Evolutionary conservation across 2,329 filamentous ascomycete genomes (phyloP).

Genomic region (Mollisiaceae sp.): DNA sequence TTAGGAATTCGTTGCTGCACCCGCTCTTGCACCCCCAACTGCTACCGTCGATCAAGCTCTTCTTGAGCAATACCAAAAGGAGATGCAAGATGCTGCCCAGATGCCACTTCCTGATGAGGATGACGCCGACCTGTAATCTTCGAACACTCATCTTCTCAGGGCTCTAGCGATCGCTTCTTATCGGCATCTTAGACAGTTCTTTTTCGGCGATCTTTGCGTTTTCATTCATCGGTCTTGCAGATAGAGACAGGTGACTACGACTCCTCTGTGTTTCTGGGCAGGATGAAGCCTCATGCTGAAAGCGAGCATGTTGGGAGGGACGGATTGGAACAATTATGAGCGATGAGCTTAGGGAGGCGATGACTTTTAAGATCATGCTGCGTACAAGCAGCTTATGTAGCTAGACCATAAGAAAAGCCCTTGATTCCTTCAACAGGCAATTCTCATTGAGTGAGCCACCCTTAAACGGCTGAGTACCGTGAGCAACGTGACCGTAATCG

Average conservation of each 20-base stretch:
- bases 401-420: conserved; percentile 39
- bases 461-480: neutral
- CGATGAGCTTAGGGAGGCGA: conserved; percentile 35
- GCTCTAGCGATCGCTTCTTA: conserved; percentile 33
- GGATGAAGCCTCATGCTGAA: conserved; percentile 35
- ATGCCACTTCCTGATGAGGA: conserved; percentile 95
- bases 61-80: conserved; percentile 80
- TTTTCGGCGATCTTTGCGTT: conserved; percentile 43
- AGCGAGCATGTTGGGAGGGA: conserved; percentile 34
- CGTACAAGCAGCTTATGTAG: conserved; percentile 38
- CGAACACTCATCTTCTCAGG: conserved; percentile 24
- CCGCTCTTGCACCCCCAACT: conserved; percentile 92
- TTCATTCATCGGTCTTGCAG: conserved; percentile 36
- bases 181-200: conserved; percentile 44
- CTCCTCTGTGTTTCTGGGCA: conserved; percentile 37
- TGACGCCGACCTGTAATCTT: conserved; percentile 64
- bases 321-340: conserved; percentile 37
- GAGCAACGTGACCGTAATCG: neutral
- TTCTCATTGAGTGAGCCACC: neutral
- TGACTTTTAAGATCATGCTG: conserved; percentile 36
- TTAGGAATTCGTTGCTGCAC: conserved; percentile 95
- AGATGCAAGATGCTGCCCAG: conserved; percentile 81
- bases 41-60: conserved; percentile 85
- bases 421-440: neutral
- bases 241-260: conserved; percentile 39